These are phyloP conservation scores for Russula earlei DNA, from an alignment of 768 basidiomycete species.

Conservation along the genomic window DNA sequence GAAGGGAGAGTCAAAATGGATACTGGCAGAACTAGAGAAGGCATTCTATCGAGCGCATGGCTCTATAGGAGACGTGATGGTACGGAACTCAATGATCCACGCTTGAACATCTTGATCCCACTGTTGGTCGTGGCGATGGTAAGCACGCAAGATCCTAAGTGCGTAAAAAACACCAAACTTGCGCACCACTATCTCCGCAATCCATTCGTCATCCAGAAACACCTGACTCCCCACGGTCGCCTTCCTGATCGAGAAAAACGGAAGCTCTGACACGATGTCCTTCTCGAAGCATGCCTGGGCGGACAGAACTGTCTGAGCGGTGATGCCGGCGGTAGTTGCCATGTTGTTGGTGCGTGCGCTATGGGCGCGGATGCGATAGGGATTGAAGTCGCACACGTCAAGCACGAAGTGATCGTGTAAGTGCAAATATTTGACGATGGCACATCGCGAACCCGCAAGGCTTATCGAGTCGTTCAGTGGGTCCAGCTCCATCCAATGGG, in stretches of 20 bases:
- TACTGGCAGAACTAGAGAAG: neutral
- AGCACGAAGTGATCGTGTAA: conserved; percentile 2
- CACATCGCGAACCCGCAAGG: conserved; percentile 12
- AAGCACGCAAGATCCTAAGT: neutral
- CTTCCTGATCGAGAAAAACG: conserved; percentile 8
- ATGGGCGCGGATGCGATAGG: neutral
- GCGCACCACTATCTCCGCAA: conserved; percentile 10
- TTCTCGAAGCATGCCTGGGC: conserved; percentile 11
- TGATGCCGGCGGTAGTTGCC: neutral
- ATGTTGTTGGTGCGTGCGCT: neutral
- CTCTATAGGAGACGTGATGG: neutral
- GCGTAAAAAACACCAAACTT: neutral
- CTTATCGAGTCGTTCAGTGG: conserved; percentile 10
- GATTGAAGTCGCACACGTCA: conserved; percentile 11
- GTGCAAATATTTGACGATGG: conserved; percentile 10
- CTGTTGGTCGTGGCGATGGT: neutral
- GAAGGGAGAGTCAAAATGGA: neutral
- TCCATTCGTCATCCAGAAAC: conserved; percentile 11
- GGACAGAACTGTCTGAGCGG: neutral
- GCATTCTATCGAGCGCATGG: neutral
- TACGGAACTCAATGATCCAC: neutral
- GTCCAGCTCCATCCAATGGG: conserved; percentile 15
- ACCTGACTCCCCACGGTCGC: conserved; percentile 6
- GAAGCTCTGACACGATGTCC: conserved; percentile 9
- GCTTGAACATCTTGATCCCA: neutral